Percentiles rank a stretch among this genome's conserved stretches.
Evolutionary conservation across 306 rosid genomes (phyloP).

Genomic region (Calophaca sinica): DNA sequence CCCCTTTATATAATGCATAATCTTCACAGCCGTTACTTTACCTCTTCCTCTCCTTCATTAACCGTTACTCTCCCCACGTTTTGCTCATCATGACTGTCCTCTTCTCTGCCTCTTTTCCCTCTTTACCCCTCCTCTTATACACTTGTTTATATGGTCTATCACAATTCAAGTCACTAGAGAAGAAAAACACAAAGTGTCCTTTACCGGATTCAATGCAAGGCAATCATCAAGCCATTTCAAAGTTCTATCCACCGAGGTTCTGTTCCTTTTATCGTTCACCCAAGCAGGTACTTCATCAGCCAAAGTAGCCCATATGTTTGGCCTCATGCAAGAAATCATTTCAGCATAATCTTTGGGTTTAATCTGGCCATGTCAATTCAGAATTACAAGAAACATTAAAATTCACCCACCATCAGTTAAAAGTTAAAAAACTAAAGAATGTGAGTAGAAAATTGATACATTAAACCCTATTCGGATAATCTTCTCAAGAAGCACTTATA

Average conservation of each 20-base stretch:
- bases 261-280: slow-evolving; percentile 86
- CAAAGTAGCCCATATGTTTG: slow-evolving; percentile 85
- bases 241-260: slow-evolving; percentile 86
- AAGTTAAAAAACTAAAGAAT: neutral
- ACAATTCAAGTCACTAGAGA: slow-evolving; percentile 23
- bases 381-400: slow-evolving; percentile 38
- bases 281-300: slow-evolving; percentile 96
- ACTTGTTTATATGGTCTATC: too few species aligned
- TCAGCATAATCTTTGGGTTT: slow-evolving; percentile 81
- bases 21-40: too few species aligned
- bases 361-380: slow-evolving; percentile 57
- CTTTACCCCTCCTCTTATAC: too few species aligned
- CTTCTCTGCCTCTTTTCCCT: too few species aligned
- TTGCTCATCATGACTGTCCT: too few species aligned
- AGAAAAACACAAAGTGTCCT: slow-evolving; percentile 35
- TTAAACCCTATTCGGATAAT: neutral
- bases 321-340: slow-evolving; percentile 76
- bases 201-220: slow-evolving; percentile 66
- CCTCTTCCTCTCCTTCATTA: too few species aligned
- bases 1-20: too few species aligned
- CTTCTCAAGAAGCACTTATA: neutral
- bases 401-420: too few species aligned
- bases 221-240: slow-evolving; percentile 94
- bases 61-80: too few species aligned
- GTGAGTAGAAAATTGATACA: slow-evolving; percentile 9